Base-by-base conservation (phyloP, 768 basidiomycete genomes). In the Tylopilus subfusipes region DNA sequence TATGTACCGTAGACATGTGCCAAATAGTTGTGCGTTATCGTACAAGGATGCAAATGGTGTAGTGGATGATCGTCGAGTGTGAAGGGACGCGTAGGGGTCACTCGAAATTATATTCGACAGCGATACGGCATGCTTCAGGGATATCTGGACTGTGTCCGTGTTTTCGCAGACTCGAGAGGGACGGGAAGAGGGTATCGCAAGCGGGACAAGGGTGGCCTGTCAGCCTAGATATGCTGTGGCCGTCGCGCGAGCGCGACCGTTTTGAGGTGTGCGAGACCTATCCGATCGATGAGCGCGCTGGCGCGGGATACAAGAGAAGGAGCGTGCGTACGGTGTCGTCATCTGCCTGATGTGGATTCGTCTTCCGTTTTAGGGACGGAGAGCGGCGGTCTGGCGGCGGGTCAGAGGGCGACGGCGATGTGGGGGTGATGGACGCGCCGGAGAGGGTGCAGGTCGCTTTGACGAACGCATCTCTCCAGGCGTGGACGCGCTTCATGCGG, bases 51-150 rank as follows among this genome's bases (percentile, higher is more conserved):
- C 58, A 9, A 58, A 59, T 68, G 67, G 36, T 31, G 48, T 58
- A 42, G 50, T 57, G 46, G 39, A 22, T 62, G 55, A 61, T 56
- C 58, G 61, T 67, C 50, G 44, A 38, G 38, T 49, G 45, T 49
- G 34, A 38, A 42, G 21, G 30, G 9, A 34, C 18, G 42, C 18
- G 24, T 2, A 34, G 29, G 46, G 11, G 45, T 72, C 58, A 75
- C 67, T 90, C 88, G 54, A 90, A 82, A 22, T 82, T 81, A 68
- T 90, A 90, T 58, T 84, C 82, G 63, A 89, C 88, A 12, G 88
- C 88, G 48, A 78, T 78, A 54, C 78, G 80, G 63, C 88, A 90
- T 8, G 88, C 88, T 63, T 88, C 85, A 63, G 80, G 80, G n/a
- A 76, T 72, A 27, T 73, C 68, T 11, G 77, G 63, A n/a, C 76